phyloP scores from a whole-genome alignment of 2,329 filamentous ascomycete species.

The Aspergillus vadensis region DNA sequence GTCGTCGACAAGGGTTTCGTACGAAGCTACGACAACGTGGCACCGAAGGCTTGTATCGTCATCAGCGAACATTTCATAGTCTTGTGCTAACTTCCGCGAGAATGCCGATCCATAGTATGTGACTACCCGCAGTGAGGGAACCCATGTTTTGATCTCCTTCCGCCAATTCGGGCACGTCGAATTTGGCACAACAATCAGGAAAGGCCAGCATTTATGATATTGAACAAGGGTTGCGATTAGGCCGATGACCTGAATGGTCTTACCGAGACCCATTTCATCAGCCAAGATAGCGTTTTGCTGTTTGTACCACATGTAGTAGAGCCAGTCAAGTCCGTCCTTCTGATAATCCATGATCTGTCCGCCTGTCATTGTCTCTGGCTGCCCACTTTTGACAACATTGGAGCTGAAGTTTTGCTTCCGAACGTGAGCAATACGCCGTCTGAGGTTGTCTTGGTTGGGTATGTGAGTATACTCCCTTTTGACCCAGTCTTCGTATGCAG shows the following conservation, averaged over 20 bases:
- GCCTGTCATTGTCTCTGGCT: conserved; percentile 72
- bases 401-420: conserved; percentile 66
- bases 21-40: conserved; percentile 92
- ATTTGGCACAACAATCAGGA: conserved; percentile 90
- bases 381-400: conserved; percentile 67
- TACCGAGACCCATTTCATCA: conserved; percentile 97
- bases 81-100: conserved; percentile 73
- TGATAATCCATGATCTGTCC: conserved; percentile 93
- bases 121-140: conserved; percentile 81
- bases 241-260: conserved; percentile 90
- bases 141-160: conserved; percentile 92
- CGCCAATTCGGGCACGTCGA: conserved; percentile 98
- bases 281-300: conserved; percentile 86
- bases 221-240: conserved; percentile 74
- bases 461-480: conserved; percentile 73
- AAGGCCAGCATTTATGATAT: conserved; percentile 78
- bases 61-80: conserved; percentile 80
- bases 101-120: conserved; percentile 81
- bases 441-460: conserved; percentile 58
- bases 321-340: conserved; percentile 89
- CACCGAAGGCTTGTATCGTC: conserved; percentile 69
- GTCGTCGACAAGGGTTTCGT: conserved; percentile 80
- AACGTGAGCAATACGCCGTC: conserved; percentile 67
- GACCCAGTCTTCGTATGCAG: conserved; percentile 85
- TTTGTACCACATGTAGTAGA: conserved; percentile 84